Percentiles rank a stretch among this genome's conserved stretches.
Evolutionary conservation across 768 basidiomycete genomes (phyloP).

Genomic region (Piloderma croceum): DNA sequence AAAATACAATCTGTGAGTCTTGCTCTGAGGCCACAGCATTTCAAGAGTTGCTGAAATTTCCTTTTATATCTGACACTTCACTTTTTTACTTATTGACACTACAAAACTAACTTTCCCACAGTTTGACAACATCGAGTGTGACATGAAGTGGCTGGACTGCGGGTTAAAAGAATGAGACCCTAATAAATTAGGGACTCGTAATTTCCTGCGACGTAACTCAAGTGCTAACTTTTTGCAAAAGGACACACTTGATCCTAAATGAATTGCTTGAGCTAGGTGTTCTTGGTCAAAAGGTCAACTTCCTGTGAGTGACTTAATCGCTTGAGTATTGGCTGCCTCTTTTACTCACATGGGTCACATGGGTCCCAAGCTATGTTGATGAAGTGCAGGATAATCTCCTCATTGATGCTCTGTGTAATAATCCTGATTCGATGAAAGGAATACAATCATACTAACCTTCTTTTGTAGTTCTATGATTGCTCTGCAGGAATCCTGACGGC

Average conservation of each 20-base stretch:
- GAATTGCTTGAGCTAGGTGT: conserved; percentile 25
- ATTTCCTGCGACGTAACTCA: too few species aligned
- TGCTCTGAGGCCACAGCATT: too few species aligned
- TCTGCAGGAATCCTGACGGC: conserved; percentile 63
- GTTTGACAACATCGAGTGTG: too few species aligned
- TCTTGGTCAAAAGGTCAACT: conserved; percentile 44
- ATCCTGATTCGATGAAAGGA: background rate
- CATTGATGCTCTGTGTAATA: conserved; percentile 54
- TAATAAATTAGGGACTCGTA: too few species aligned
- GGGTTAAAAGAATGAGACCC: too few species aligned
- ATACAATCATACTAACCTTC: conserved; percentile 7
- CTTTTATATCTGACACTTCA: too few species aligned
- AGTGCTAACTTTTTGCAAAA: conserved; percentile 15
- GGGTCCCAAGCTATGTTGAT: conserved; percentile 54
- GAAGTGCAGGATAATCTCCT: conserved; percentile 71
- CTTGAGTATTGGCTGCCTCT: background rate
- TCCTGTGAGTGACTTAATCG: conserved; percentile 36
- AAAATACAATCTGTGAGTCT: too few species aligned
- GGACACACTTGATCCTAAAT: conserved; percentile 47
- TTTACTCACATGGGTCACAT: background rate
- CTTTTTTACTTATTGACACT: too few species aligned
- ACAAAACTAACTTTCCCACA: too few species aligned
- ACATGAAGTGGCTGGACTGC: too few species aligned
- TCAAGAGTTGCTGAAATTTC: too few species aligned
- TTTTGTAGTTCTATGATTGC: conserved; percentile 47